Evolutionary conservation across 129 eudicot species (phyloP), one percentile per base, ranked within the genome.

Genomic region (Escallonia rubra): DNA sequence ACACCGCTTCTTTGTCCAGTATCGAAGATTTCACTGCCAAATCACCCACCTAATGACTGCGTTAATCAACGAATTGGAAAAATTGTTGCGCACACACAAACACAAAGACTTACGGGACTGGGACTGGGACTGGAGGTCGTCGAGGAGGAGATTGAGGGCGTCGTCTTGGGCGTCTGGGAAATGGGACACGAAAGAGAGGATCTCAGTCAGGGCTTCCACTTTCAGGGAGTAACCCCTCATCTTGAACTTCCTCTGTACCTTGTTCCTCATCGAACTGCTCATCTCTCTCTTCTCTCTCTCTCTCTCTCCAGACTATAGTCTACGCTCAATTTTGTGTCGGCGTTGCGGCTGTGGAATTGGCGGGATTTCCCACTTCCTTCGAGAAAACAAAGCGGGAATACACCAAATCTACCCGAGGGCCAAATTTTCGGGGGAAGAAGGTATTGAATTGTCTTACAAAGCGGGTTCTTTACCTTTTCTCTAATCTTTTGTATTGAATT

Each of bases 1-100:
- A 80, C 65, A 94, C 82, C 39, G 83, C 43, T 59, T 86, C 97
- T 76, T 85, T 87, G 55, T 85, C 97, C 84, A 90, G 61, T 59
- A 82, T 85, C 40, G 99, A 85, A 16, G 99, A 94, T 71, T 87
- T 90, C 82, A 94, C 99, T 94, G 80, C 59, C 65, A 66, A 74
- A 52, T 16, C 68, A 63, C n/a, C 67, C 23, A 65, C 43, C 34
- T 23, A 23, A 23, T 23, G 34, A 23, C 34, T 23, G 34, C 1
- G 4, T 6, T 46, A 5, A 46, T 46, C 50, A 46, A 46, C 6
- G 50, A 46, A 46, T 6, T 5, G 50, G 50, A 46, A 46, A 46
- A 46, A 12, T 3, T 54, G 3, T 2, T 12, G 34, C 42, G 12
- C 40, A 48, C 57, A 10, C 43, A 59, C 41, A 61, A 55, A 56